phyloP scores from a whole-genome alignment of 2,329 filamentous ascomycete species.

The Monilinia vaccinii-corymbosi region DNA sequence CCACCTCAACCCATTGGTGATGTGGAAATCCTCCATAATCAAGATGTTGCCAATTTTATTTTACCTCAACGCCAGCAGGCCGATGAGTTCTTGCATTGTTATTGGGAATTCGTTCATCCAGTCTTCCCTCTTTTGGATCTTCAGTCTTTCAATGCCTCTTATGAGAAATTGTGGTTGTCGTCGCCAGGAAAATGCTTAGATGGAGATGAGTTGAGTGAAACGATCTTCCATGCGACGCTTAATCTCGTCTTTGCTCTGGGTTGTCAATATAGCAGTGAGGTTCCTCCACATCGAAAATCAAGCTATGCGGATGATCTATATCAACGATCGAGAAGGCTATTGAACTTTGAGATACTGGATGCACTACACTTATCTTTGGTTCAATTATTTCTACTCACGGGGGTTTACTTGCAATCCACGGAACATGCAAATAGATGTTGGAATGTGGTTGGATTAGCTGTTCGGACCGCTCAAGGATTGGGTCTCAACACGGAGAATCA shows the following conservation, averaged over 20 bases:
- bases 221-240: conserved; percentile 21
- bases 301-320: conserved; percentile 25
- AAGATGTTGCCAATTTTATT: conserved; percentile 10
- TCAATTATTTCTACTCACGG: conserved; percentile 27
- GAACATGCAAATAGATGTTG: conserved; percentile 28
- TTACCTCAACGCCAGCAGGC: conserved; percentile 16
- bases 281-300: conserved; percentile 8
- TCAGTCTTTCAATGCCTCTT: conserved; percentile 10
- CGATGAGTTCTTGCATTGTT: conserved; percentile 18
- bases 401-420: conserved; percentile 27
- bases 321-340: conserved; percentile 21
- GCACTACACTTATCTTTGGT: conserved; percentile 22
- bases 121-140: conserved; percentile 19
- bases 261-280: conserved; percentile 20
- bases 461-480: conserved; percentile 27
- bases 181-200: neutral
- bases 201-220: conserved; percentile 7
- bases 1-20: neutral
- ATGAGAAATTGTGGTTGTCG: conserved; percentile 14
- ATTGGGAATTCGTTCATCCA: conserved; percentile 19
- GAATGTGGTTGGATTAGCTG: conserved; percentile 26
- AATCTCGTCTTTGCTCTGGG: conserved; percentile 29
- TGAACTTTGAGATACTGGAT: conserved; percentile 27
- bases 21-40: conserved; percentile 1
- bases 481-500: conserved; percentile 21